A percentile compares a stretch with the other conserved stretches of the same genome.
Conservation (phyloP, 768 basidiomycete genomes). For the Phlegmacium glaucopus region DNA sequence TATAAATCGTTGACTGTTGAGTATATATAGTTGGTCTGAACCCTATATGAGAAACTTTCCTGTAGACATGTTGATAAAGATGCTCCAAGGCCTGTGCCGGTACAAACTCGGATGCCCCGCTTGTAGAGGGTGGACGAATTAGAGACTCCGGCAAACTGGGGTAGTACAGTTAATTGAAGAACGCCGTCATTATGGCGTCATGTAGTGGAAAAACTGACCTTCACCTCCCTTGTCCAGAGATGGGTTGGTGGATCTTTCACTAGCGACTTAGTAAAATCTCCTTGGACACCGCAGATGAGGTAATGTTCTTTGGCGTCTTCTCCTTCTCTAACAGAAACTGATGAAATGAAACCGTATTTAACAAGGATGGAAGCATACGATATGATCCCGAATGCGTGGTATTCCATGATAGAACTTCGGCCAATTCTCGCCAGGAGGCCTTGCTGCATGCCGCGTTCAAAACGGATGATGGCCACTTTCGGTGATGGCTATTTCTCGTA, state of each 20-base stretch:
- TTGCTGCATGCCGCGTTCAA: conserved; percentile 85
- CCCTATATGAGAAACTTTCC: conserved; percentile 40
- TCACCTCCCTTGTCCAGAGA: conserved; percentile 79
- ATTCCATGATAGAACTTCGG: conserved; percentile 74
- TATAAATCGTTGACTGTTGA: conserved; percentile 19
- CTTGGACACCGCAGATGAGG: conserved; percentile 81
- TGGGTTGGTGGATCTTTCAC: conserved; percentile 68
- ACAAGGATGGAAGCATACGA: conserved; percentile 46
- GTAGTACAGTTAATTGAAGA: not conserved
- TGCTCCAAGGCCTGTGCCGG: conserved; percentile 81
- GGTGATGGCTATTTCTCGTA: conserved; percentile 59
- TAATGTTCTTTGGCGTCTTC: conserved; percentile 72
- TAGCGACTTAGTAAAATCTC: conserved; percentile 75
- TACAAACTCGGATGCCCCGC: conserved; percentile 81
- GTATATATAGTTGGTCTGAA: conserved; percentile 1
- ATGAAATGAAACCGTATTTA: conserved; percentile 1
- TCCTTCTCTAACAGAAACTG: conserved; percentile 52
- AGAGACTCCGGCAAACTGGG: conserved; percentile 76
- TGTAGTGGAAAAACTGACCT: conserved; percentile 39
- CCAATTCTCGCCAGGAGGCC: conserved; percentile 77
- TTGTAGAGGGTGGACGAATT: conserved; percentile 76
- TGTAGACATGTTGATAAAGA: conserved; percentile 79
- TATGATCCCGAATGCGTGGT: conserved; percentile 83
- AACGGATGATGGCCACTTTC: conserved; percentile 76
- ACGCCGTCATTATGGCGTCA: not conserved